phyloP scores from a whole-genome alignment of 2,329 filamentous ascomycete genomes.

The Pseudogymnoascus sp. region DNA sequence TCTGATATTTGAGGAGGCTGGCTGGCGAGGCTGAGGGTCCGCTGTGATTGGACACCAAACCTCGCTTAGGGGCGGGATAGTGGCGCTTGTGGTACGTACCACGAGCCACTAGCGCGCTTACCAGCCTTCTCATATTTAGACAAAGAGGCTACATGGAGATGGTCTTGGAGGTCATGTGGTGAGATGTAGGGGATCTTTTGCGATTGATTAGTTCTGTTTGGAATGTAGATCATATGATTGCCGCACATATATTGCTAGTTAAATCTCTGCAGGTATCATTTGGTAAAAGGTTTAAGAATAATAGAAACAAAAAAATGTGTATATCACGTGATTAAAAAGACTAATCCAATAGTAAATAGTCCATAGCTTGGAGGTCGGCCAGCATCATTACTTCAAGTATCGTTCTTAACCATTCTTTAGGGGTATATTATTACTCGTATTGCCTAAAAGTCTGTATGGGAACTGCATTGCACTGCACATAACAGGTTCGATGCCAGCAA shows the following conservation, averaged over 20 bases:
- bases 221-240: background rate
- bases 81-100: conserved; percentile 5
- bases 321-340: too few relatives aligned
- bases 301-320: background rate
- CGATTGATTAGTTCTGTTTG: background rate
- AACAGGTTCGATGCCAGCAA: too few relatives aligned
- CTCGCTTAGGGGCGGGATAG: background rate
- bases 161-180: background rate
- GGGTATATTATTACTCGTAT: too few relatives aligned
- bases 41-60: background rate
- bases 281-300: background rate
- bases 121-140: conserved; percentile 7
- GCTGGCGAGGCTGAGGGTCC: background rate
- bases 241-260: background rate
- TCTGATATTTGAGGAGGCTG: conserved; percentile 6
- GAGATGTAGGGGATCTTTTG: background rate
- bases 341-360: too few relatives aligned
- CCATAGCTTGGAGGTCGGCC: too few relatives aligned
- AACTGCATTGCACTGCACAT: too few relatives aligned
- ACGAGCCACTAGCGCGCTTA: background rate
- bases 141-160: background rate
- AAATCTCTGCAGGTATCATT: background rate
- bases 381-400: too few relatives aligned
- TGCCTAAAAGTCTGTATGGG: too few relatives aligned
- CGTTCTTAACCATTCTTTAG: too few relatives aligned